Conservation (phyloP, 2,329 filamentous ascomycete species). For the Hypoxylon sp. region DNA sequence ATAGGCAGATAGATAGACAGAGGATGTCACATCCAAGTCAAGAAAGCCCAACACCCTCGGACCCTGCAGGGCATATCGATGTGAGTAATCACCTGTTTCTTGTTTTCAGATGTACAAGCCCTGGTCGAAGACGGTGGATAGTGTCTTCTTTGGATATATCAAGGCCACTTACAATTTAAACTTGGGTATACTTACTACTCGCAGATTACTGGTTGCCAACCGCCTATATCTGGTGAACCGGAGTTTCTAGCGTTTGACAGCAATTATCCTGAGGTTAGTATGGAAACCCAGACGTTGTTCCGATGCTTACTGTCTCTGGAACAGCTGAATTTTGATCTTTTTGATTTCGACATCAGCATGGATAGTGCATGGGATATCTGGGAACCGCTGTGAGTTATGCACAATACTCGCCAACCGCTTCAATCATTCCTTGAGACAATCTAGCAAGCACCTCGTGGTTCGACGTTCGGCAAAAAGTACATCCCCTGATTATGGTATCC, state of each 20-base stretch:
- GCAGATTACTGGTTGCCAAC: neutral
- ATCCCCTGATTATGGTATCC: no score
- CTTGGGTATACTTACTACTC: neutral
- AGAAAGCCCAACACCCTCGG: neutral
- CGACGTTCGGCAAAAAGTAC: no score
- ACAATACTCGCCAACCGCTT: neutral
- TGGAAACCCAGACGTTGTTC: neutral
- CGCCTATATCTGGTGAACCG: neutral
- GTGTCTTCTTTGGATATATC: neutral
- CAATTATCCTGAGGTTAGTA: slow-evolving; percentile 24
- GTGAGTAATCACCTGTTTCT: slow-evolving; percentile 16
- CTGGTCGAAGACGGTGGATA: neutral
- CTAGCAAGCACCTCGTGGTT: no score
- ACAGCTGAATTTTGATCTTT: slow-evolving; percentile 19
- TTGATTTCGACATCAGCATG: slow-evolving; percentile 25
- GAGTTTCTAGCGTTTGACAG: slow-evolving; percentile 1
- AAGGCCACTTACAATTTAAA: neutral
- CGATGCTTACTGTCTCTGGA: neutral
- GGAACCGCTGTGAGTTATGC: neutral
- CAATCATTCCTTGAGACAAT: neutral
- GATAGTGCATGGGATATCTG: slow-evolving; percentile 11
- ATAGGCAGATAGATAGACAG: slow-evolving; percentile 28
- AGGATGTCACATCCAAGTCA: slow-evolving; percentile 19
- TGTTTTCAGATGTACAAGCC: neutral
- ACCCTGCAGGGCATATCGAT: neutral